These are phyloP conservation scores for Malus asiatica DNA, from an alignment of 306 rosid species.

Conservation along the genomic window DNA sequence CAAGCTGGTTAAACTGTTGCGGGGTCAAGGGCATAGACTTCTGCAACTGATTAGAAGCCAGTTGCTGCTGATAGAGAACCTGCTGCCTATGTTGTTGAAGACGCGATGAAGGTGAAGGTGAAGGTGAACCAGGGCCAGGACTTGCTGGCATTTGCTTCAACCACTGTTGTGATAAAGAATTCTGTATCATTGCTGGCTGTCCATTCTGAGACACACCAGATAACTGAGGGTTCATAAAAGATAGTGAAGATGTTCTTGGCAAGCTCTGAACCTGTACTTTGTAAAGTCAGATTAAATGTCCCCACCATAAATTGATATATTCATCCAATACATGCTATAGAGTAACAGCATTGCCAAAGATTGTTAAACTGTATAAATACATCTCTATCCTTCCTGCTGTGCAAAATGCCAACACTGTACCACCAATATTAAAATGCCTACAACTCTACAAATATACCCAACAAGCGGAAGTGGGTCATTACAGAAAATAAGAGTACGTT, in stretches of 20 bases:
- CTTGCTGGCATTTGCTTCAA: slow-evolving; percentile 74
- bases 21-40: slow-evolving; percentile 46
- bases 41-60: slow-evolving; percentile 69
- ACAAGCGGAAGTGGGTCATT: not conserved
- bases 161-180: slow-evolving; percentile 79
- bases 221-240: slow-evolving; percentile 73
- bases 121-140: slow-evolving; percentile 60
- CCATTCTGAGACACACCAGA: slow-evolving; percentile 85
- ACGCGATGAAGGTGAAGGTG: slow-evolving; percentile 35
- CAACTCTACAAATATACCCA: not conserved
- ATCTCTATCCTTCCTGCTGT: not conserved
- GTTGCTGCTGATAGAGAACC: slow-evolving; percentile 56
- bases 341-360: not conserved
- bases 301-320: not conserved
- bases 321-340: not conserved
- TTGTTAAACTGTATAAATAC: not conserved
- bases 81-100: slow-evolving; percentile 69
- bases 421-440: not conserved
- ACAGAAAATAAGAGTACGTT: not conserved
- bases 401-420: not conserved
- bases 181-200: slow-evolving; percentile 62
- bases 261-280: slow-evolving; percentile 63
- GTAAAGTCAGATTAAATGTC: slow-evolving; percentile 1
- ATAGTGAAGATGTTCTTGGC: slow-evolving; percentile 70
- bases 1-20: slow-evolving; percentile 75